A percentile compares a stretch with the other conserved stretches of the same genome.
phyloP scores from a whole-genome alignment of 495 filamentous ascomycete species.

The Tuber borchii region DNA sequence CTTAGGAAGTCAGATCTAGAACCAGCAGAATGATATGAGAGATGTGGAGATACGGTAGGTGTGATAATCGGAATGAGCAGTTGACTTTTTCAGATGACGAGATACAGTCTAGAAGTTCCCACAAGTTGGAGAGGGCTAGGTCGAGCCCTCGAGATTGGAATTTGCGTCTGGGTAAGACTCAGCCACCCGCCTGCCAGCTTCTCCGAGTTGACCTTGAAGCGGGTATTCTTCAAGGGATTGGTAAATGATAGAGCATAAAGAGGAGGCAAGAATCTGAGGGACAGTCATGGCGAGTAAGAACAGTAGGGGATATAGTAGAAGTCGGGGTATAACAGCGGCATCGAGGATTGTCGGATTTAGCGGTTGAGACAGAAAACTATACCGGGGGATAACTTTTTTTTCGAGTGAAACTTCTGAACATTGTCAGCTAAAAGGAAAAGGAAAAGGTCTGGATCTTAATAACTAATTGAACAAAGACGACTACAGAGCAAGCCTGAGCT shows the following conservation, averaged over 20 bases:
- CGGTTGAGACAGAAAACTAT: neutral
- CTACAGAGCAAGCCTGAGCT: neutral
- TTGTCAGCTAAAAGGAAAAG: neutral
- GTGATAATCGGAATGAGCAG: too few species aligned
- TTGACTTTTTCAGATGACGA: too few species aligned
- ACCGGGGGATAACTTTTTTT: neutral
- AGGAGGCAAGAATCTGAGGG: too few species aligned
- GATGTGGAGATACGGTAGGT: too few species aligned
- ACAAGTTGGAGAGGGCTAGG: too few species aligned
- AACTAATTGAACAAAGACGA: neutral
- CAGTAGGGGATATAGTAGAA: neutral
- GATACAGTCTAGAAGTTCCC: too few species aligned
- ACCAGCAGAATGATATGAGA: neutral
- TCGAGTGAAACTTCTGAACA: neutral
- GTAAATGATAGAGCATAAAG: too few species aligned
- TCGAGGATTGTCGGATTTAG: neutral
- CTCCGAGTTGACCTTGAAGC: too few species aligned
- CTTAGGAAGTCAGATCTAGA: neutral
- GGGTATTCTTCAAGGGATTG: too few species aligned
- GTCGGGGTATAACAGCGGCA: neutral
- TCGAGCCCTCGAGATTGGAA: too few species aligned
- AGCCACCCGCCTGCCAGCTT: too few species aligned
- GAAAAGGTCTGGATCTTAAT: neutral
- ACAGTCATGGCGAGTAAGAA: neutral
- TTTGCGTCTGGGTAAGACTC: too few species aligned